A percentile compares a stretch with the other conserved stretches of the same genome.
phyloP scores from a whole-genome alignment of 176 grass and related monocot species.

The Guadua angustifolia region DNA sequence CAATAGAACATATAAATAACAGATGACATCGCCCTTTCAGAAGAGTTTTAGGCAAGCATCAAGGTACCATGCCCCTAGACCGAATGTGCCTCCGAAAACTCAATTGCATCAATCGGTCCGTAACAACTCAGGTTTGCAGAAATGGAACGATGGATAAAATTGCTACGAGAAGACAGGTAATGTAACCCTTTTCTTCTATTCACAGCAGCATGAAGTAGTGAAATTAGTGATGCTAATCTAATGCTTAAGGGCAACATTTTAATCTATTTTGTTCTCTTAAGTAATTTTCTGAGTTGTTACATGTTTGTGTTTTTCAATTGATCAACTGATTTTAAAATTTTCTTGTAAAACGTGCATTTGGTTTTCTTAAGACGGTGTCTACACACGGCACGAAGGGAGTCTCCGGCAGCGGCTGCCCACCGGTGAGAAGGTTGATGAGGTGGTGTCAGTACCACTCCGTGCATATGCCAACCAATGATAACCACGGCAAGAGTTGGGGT shows the following conservation, averaged over 20 bases:
- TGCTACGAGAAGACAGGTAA: constrained; percentile 93
- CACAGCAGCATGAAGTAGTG: not conserved
- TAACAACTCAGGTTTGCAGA: constrained; percentile 81
- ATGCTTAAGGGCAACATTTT: constrained; percentile 1
- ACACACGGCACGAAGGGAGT: too few species aligned
- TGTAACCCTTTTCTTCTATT: constrained; percentile 23
- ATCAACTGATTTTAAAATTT: constrained; percentile 24
- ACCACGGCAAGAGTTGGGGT: too few species aligned
- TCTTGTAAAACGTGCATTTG: not conserved
- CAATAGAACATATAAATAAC: constrained; percentile 32
- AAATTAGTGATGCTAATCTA: not conserved
- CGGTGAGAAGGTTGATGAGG: too few species aligned
- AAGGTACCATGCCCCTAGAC: constrained; percentile 51
- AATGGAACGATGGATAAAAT: constrained; percentile 79
- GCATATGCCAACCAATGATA: too few species aligned
- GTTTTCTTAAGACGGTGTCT: too few species aligned
- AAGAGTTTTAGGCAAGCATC: constrained; percentile 85
- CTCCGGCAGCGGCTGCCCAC: too few species aligned
- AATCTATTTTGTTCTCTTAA: constrained; percentile 20
- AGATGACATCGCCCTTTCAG: constrained; percentile 46
- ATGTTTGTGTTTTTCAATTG: constrained; percentile 21
- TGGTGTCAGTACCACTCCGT: too few species aligned
- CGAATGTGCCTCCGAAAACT: constrained; percentile 59
- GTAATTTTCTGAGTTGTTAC: constrained; percentile 3
- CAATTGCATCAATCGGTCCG: constrained; percentile 47